Evolutionary conservation across 768 basidiomycete genomes (phyloP).

Genomic region (Tylopilus sp.): DNA sequence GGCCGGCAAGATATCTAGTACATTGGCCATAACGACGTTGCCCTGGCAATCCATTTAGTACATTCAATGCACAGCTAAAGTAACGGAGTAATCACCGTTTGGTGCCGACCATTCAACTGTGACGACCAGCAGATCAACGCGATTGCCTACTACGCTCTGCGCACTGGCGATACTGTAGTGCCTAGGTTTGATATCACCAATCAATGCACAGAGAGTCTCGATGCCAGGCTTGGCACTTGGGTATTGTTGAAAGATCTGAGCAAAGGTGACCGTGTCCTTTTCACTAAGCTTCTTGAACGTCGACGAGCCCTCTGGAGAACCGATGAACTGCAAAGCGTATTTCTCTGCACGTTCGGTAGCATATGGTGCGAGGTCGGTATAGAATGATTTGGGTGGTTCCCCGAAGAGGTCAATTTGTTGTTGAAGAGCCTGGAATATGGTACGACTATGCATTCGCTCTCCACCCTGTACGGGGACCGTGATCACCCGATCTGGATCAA

Average conservation of each 20-base stretch:
- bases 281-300: constrained; percentile 96
- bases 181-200: constrained; percentile 94
- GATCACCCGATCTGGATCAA: constrained; percentile 74
- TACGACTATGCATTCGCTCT: constrained; percentile 80
- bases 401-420: constrained; percentile 98
- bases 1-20: constrained; percentile 86
- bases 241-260: constrained; percentile 77
- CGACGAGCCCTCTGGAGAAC: constrained; percentile 83
- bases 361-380: constrained; percentile 76
- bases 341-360: constrained; percentile 69
- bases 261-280: constrained; percentile 92
- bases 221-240: constrained; percentile 77
- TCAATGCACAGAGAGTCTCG: constrained; percentile 79
- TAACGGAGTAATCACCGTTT: constrained; percentile 50
- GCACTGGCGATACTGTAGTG: constrained; percentile 98
- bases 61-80: neutral
- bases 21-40: constrained; percentile 86
- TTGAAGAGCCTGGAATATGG: constrained; percentile 92
- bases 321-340: constrained; percentile 85
- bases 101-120: constrained; percentile 94
- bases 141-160: constrained; percentile 91
- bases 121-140: constrained; percentile 92
- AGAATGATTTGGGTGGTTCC: constrained; percentile 94
- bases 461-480: constrained; percentile 73
- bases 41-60: constrained; percentile 43